Evolutionary conservation across 352 stramenopile species (phyloP).

Genomic region (Phytophthora nicotianae): DNA sequence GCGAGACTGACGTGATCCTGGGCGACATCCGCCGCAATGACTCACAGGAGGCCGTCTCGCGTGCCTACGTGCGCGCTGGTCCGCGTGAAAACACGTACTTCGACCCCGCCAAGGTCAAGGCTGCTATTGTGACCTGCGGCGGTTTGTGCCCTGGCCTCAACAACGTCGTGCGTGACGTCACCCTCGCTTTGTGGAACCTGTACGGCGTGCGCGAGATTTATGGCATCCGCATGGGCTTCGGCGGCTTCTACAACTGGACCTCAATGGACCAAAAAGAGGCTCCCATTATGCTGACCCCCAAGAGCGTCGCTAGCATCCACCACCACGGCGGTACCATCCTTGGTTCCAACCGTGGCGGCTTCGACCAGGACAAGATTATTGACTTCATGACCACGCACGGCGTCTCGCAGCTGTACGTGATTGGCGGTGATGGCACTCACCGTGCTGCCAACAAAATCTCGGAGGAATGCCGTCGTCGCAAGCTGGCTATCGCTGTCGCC

Average conservation of each 20-base stretch:
- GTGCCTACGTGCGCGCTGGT: slow-evolving; percentile 82
- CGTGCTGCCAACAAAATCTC: slow-evolving; percentile 93
- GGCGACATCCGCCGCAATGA: slow-evolving; percentile 82
- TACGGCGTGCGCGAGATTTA: slow-evolving; percentile 88
- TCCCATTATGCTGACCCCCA: slow-evolving; percentile 76
- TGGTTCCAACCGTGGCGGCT: slow-evolving; percentile 94
- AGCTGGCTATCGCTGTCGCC: slow-evolving; percentile 93
- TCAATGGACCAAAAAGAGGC: slow-evolving; percentile 80
- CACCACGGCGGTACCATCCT: slow-evolving; percentile 95
- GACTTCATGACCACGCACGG: slow-evolving; percentile 89
- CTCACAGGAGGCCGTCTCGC: slow-evolving; percentile 65
- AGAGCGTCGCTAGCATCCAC: slow-evolving; percentile 80
- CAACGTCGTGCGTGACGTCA: slow-evolving; percentile 98
- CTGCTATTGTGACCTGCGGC: slow-evolving; percentile 93
- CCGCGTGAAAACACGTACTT: slow-evolving; percentile 77
- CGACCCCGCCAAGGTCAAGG: slow-evolving; percentile 78
- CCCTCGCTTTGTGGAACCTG: slow-evolving; percentile 90
- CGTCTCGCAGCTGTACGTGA: slow-evolving; percentile 96
- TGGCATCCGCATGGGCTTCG: slow-evolving; percentile 85
- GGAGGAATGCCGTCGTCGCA: slow-evolving; percentile 70
- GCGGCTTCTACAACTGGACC: slow-evolving; percentile 83
- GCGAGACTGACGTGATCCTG: slow-evolving; percentile 79
- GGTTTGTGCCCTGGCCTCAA: slow-evolving; percentile 98
- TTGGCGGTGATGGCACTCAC: slow-evolving; percentile 98
- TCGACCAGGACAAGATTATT: slow-evolving; percentile 97